Evolutionary conservation across 164 flowering plant species (phyloP).

Genomic region (Akebia trifoliata): DNA sequence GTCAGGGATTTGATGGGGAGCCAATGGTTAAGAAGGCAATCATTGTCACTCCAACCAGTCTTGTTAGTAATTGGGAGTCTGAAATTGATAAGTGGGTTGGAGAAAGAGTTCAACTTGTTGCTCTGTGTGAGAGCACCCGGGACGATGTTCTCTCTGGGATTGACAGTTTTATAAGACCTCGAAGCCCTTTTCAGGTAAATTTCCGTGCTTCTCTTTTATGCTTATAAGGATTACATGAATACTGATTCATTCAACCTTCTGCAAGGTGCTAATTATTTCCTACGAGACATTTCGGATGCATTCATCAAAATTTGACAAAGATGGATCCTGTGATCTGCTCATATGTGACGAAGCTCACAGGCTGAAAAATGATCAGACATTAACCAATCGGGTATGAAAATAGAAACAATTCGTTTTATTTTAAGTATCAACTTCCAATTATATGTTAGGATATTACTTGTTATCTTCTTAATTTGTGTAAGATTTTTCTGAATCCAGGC

Average conservation of each 20-base stretch:
- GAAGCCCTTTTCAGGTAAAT: constrained; percentile 62
- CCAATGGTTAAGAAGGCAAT: constrained; percentile 92
- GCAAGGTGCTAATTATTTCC: constrained; percentile 87
- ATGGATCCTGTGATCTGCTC: constrained; percentile 89
- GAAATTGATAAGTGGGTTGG: constrained; percentile 97
- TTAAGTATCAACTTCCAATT: not conserved
- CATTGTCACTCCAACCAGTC: constrained; percentile 96
- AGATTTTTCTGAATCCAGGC: constrained; percentile 48
- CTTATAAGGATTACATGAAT: not conserved
- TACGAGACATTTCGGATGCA: constrained; percentile 99
- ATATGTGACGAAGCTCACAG: constrained; percentile 99
- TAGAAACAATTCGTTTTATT: not conserved
- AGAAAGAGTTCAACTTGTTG: constrained; percentile 71
- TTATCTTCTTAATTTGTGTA: not conserved
- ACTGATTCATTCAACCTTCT: constrained; percentile 20
- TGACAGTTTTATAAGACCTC: constrained; percentile 54
- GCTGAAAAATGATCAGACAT: constrained; percentile 91
- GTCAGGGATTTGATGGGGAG: constrained; percentile 93
- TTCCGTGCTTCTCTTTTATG: not conserved
- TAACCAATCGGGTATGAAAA: constrained; percentile 76
- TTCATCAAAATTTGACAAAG: constrained; percentile 65
- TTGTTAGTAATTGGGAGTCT: constrained; percentile 97
- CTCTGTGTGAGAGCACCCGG: constrained; percentile 89
- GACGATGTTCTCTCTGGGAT: constrained; percentile 88
- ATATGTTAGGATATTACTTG: not conserved